Evolutionary conservation across 75 land plant genomes (phyloP).

Genomic region (Adiantum capillusveneris): DNA sequence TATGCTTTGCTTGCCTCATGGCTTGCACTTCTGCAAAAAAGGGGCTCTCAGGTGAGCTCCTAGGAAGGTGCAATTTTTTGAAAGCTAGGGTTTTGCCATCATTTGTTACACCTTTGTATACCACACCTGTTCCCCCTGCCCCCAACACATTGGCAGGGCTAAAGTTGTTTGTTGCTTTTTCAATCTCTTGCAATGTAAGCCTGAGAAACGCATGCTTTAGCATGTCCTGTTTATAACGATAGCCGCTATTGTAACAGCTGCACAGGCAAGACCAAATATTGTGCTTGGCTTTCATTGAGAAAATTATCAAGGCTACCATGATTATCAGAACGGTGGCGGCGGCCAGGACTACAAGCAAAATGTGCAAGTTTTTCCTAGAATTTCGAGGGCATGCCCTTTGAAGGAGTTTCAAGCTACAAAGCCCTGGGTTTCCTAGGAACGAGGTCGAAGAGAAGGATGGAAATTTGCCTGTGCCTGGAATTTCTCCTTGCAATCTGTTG

Average conservation of each 20-base stretch:
- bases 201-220: background rate
- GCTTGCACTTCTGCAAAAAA: constrained; percentile 37
- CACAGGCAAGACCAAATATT: no score
- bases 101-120: constrained; percentile 23
- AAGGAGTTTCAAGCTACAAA: constrained; percentile 15
- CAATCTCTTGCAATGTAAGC: constrained; percentile 13
- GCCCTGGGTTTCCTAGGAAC: constrained; percentile 14
- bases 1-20: constrained; percentile 44
- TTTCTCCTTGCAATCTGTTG: constrained; percentile 13
- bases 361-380: background rate
- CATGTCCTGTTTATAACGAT: background rate
- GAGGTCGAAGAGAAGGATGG: constrained; percentile 4
- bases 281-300: no score
- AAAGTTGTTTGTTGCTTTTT: constrained; percentile 30
- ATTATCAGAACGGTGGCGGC: background rate
- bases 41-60: constrained; percentile 3
- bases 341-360: background rate
- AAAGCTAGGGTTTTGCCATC: constrained; percentile 56
- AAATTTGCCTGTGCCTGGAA: constrained; percentile 19
- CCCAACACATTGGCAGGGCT: constrained; percentile 22
- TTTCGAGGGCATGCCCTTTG: background rate
- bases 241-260: background rate
- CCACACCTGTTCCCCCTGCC: constrained; percentile 27
- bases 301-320: background rate
- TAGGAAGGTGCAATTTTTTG: constrained; percentile 50